These are phyloP conservation scores for Didymella lethalis DNA, from an alignment of 2,329 filamentous ascomycete species.

Conservation along the genomic window DNA sequence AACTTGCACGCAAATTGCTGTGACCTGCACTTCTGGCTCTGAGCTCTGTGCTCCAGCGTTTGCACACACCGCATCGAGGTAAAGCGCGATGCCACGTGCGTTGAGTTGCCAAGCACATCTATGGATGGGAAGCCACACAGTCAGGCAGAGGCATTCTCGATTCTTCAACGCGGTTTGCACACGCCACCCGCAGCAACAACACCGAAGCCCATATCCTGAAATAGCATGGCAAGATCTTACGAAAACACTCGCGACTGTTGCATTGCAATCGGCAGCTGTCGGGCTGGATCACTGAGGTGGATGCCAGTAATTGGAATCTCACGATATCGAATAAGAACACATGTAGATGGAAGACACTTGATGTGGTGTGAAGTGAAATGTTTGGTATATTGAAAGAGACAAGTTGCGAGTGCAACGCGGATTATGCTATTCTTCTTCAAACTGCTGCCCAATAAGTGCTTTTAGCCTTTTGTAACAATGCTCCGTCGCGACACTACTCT, in stretches of 20 bases:
- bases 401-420: conserved; percentile 17
- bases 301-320: not conserved
- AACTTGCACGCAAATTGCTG: no score
- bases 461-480: conserved; percentile 7
- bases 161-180: not conserved
- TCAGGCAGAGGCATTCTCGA: not conserved
- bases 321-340: not conserved
- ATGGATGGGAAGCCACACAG: not conserved
- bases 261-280: not conserved
- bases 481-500: not conserved
- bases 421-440: not conserved
- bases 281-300: not conserved
- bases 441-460: conserved; percentile 12
- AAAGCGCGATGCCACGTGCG: not conserved
- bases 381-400: conserved; percentile 16
- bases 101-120: not conserved
- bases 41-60: not conserved
- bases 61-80: not conserved
- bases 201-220: not conserved
- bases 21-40: not conserved
- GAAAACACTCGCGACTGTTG: not conserved
- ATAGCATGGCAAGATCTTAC: not conserved
- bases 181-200: not conserved
- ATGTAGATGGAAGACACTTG: no score
- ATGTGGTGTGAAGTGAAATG: conserved; percentile 8